These are phyloP conservation scores for Diplocarpon rosae DNA, from an alignment of 2,329 filamentous ascomycete genomes.

Conservation along the genomic window DNA sequence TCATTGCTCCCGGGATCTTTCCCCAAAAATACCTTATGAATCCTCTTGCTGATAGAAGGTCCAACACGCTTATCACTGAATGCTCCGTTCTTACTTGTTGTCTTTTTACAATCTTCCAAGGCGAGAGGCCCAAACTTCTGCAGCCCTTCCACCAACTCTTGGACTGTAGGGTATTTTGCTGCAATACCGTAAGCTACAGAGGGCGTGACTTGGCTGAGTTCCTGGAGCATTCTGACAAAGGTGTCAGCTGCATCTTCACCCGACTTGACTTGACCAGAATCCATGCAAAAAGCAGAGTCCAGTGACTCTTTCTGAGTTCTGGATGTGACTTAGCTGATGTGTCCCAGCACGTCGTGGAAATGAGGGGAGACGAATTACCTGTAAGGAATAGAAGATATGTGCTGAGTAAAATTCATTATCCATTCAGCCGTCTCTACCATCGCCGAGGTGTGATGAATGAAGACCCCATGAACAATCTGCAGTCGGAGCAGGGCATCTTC, in stretches of 20 bases:
- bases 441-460: conserved; percentile 58
- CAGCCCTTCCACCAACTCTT: conserved; percentile 47
- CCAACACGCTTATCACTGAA: conserved; percentile 44
- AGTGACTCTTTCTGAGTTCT: conserved; percentile 34
- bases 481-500: conserved; percentile 62
- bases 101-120: conserved; percentile 50
- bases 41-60: conserved; percentile 44
- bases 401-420: conserved; percentile 64
- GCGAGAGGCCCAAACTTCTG: conserved; percentile 44
- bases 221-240: conserved; percentile 65
- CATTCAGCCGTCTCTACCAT: conserved; percentile 58
- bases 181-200: conserved; percentile 62
- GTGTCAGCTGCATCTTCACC: conserved; percentile 56
- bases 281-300: conserved; percentile 65
- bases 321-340: background rate
- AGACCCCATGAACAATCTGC: conserved; percentile 53
- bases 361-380: conserved; percentile 31
- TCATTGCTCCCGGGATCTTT: conserved; percentile 32
- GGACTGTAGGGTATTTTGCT: conserved; percentile 46
- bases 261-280: conserved; percentile 61
- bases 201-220: conserved; percentile 60
- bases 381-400: conserved; percentile 68
- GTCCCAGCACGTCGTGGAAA: conserved; percentile 19
- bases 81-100: conserved; percentile 45
- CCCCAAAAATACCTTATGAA: conserved; percentile 50